Evolutionary conservation across 495 filamentous ascomycete species (phyloP), one percentile per base, ranked within the genome.

Genomic region (Aspergillus sparsus): DNA sequence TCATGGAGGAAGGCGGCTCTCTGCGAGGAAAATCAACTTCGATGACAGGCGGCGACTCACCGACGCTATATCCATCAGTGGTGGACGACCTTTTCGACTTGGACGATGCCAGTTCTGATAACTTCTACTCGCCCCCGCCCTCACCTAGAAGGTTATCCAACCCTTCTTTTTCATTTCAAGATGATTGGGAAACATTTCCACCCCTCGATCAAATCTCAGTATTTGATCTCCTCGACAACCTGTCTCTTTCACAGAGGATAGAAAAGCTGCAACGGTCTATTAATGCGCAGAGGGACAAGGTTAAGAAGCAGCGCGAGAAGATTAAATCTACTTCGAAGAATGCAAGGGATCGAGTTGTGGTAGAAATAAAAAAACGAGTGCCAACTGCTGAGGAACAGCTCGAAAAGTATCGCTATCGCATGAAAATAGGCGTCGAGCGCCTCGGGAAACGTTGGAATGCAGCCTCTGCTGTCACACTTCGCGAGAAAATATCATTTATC

Each of bases 401-500:
- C 18, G 90, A 93, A 31, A 90, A 90, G 70, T 98, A 98, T 73
- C 81, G 87, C 63, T 88, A 87, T 67, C 88, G 91, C 27, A 94
- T 98, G 89, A 87, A 87, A 58, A 76, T 83, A 33, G 89, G 85
- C 37, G 90, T 98, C n/a, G 94, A 98, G 58, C 86, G 91, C 62
- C 77, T 98, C 18, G 87, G 88, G 41, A 85, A 82, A 49, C 86
- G 85, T 67, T 98, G 94, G 94, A 92, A 88, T 71, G 88, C 95
- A 70, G 87, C 89, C 37, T 91, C 90, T 63, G 85, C 84, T 6
- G 91, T 98, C 62, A 97, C 93, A 0, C 71, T 89, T 35, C 87
- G 93, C 44, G 95, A 98, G 81, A 98, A 98, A 80, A 76, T 93
- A 21, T 92, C 94, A 11, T 98, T 98, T 76, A 96, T 98, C 56